Evolutionary conservation across 169 alveolate species (phyloP).

Genomic region (Plasmodium adleri): DNA sequence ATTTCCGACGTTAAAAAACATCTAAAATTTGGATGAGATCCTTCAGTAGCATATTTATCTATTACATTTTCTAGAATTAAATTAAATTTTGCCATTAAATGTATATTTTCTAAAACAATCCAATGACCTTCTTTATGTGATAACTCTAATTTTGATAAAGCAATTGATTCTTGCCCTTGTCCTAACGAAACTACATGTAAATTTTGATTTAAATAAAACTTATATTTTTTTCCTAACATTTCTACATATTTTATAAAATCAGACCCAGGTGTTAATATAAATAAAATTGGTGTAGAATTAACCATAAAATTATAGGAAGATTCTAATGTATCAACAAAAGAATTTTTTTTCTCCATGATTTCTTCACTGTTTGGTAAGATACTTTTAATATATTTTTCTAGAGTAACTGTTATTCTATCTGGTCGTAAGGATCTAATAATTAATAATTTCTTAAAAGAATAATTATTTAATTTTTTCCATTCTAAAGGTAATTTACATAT

Average conservation of each 20-base stretch:
- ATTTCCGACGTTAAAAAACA: slow-evolving; percentile 96
- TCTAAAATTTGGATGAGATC: slow-evolving; percentile 95
- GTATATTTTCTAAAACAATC: slow-evolving; percentile 96
- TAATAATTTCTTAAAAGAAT: slow-evolving; percentile 95
- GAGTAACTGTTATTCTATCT: slow-evolving; percentile 94
- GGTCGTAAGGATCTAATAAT: slow-evolving; percentile 96
- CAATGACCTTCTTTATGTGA: slow-evolving; percentile 97
- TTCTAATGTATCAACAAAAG: slow-evolving; percentile 91
- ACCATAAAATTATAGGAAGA: slow-evolving; percentile 92
- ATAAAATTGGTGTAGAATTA: slow-evolving; percentile 95
- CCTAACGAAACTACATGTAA: slow-evolving; percentile 96
- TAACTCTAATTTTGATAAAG: slow-evolving; percentile 92
- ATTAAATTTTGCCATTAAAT: slow-evolving; percentile 95
- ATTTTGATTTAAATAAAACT: slow-evolving; percentile 88
- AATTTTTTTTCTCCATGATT: slow-evolving; percentile 92
- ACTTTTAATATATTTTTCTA: slow-evolving; percentile 92
- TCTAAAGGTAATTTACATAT: slow-evolving; percentile 95
- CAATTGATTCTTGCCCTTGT: slow-evolving; percentile 95
- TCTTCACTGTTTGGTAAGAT: slow-evolving; percentile 95
- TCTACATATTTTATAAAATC: slow-evolving; percentile 94
- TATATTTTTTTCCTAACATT: slow-evolving; percentile 89
- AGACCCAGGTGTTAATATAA: slow-evolving; percentile 96
- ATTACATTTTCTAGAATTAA: slow-evolving; percentile 95
- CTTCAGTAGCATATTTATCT: slow-evolving; percentile 94
- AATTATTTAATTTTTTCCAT: slow-evolving; percentile 94